These are phyloP conservation scores for Aspergillus eucalypticola DNA, from an alignment of 2,329 filamentous ascomycete genomes.

Conservation along the genomic window DNA sequence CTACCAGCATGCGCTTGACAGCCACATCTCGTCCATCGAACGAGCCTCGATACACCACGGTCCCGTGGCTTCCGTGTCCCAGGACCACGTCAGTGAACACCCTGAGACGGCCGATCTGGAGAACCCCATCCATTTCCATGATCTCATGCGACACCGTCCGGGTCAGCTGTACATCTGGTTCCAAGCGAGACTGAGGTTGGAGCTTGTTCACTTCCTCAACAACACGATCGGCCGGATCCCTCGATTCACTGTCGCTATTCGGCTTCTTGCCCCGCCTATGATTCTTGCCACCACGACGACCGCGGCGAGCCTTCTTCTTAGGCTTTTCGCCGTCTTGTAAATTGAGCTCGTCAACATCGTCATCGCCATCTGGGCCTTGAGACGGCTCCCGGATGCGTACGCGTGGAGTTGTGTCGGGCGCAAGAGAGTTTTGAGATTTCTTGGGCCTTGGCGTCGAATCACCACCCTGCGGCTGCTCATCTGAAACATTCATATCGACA, in stretches of 20 bases:
- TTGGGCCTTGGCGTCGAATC: conserved; percentile 34
- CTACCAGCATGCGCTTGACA: conserved; percentile 93
- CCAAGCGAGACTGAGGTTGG: conserved; percentile 50
- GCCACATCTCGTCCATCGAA: conserved; percentile 93
- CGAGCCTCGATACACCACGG: conserved; percentile 88
- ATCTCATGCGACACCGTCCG: conserved; percentile 57
- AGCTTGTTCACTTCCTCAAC: conserved; percentile 56
- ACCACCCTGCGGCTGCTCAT: conserved; percentile 20
- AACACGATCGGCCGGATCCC: conserved; percentile 61
- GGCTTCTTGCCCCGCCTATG: conserved; percentile 57
- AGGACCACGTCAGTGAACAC: conserved; percentile 62
- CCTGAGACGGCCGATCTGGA: conserved; percentile 62
- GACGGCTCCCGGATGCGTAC: conserved; percentile 45
- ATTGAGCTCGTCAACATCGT: conserved; percentile 33
- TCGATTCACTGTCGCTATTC: conserved; percentile 53
- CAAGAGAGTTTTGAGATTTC: conserved; percentile 21
- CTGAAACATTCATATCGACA: conserved; percentile 32
- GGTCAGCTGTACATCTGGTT: conserved; percentile 62
- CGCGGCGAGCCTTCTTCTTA: conserved; percentile 69
- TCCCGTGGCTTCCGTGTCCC: conserved; percentile 89
- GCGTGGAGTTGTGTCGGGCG: conserved; percentile 31
- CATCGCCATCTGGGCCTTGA: conserved; percentile 34
- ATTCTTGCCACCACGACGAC: conserved; percentile 70
- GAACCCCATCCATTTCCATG: conserved; percentile 60
- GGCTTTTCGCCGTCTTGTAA: conserved; percentile 48